Percentiles rank a stretch among this genome's conserved stretches.
These are phyloP conservation scores for Cubamyces sp. DNA, from an alignment of 768 basidiomycete genomes.

Conservation along the genomic window DNA sequence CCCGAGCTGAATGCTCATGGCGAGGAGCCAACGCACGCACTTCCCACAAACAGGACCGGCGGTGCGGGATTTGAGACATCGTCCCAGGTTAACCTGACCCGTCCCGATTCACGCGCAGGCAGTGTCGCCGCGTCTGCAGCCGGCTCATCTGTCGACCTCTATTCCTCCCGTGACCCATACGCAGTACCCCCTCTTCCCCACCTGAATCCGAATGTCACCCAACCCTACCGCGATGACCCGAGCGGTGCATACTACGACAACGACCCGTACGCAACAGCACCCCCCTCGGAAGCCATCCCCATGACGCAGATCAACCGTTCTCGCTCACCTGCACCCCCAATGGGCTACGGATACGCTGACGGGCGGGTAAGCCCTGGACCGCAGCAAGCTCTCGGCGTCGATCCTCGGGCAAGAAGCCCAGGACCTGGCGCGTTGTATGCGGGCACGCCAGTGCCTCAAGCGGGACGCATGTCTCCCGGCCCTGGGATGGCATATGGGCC, in stretches of 20 bases:
- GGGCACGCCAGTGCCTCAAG: conserved; percentile 25
- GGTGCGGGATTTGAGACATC: conserved; percentile 74
- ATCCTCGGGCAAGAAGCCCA: conserved; percentile 26
- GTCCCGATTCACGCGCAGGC: conserved; percentile 48
- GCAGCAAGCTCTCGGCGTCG: conserved; percentile 14
- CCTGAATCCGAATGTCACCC: conserved; percentile 62
- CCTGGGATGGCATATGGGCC: conserved; percentile 50
- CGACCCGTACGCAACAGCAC: conserved; percentile 83
- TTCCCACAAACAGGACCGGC: conserved; percentile 72
- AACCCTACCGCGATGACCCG: conserved; percentile 79
- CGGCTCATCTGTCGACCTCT: conserved; percentile 46
- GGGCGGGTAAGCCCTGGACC: conserved; percentile 23
- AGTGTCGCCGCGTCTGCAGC: conserved; percentile 51
- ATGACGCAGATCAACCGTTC: conserved; percentile 63
- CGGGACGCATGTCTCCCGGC: conserved; percentile 48
- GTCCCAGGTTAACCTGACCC: conserved; percentile 59
- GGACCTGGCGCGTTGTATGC: conserved; percentile 21
- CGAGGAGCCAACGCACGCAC: conserved; percentile 42
- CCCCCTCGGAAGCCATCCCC: conserved; percentile 71
- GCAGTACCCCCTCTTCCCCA: conserved; percentile 84
- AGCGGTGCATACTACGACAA: conserved; percentile 53
- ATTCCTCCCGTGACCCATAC: conserved; percentile 64
- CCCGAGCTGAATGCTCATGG: conserved; percentile 78
- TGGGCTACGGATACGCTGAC: conserved; percentile 19
- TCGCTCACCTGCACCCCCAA: conserved; percentile 33